Conservation (phyloP, 768 basidiomycete species). For the Suillus paluster region DNA sequence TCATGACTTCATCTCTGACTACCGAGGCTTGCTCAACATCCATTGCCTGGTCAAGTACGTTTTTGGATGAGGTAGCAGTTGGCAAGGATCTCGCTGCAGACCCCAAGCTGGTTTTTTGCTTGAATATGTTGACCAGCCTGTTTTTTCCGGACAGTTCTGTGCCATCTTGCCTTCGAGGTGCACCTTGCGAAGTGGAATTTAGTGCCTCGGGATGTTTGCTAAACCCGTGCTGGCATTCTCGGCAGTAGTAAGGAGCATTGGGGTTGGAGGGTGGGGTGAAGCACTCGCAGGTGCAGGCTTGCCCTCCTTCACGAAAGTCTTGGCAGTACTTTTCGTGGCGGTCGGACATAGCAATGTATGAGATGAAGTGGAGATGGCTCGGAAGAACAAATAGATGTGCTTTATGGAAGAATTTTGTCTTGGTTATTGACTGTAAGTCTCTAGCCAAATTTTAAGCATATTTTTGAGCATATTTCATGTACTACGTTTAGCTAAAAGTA, state of each 20-base stretch:
- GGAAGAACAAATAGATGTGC: not conserved
- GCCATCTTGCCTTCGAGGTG: not conserved
- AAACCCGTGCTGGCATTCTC: constrained; percentile 8
- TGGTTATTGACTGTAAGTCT: not conserved
- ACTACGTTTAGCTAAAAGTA: not conserved
- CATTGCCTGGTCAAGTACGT: not conserved
- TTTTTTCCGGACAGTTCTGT: not conserved
- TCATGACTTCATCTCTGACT: not conserved
- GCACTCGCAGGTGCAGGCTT: constrained; percentile 1
- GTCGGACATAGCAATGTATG: not conserved
- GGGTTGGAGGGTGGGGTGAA: constrained; percentile 1
- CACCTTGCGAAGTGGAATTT: not conserved
- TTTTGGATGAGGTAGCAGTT: not conserved
- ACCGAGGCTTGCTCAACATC: not conserved
- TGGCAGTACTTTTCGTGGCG: not conserved
- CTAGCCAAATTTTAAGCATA: not conserved
- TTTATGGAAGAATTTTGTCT: not conserved
- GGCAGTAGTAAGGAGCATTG: not conserved
- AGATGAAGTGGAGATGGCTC: not conserved
- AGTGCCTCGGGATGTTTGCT: constrained; percentile 2
- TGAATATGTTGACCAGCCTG: not conserved
- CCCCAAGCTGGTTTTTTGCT: not conserved
- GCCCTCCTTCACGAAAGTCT: not conserved
- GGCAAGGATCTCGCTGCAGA: not conserved
- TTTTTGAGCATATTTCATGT: not conserved